phyloP scores from a whole-genome alignment of 495 filamentous ascomycete genomes.

The Cercophora scortea region DNA sequence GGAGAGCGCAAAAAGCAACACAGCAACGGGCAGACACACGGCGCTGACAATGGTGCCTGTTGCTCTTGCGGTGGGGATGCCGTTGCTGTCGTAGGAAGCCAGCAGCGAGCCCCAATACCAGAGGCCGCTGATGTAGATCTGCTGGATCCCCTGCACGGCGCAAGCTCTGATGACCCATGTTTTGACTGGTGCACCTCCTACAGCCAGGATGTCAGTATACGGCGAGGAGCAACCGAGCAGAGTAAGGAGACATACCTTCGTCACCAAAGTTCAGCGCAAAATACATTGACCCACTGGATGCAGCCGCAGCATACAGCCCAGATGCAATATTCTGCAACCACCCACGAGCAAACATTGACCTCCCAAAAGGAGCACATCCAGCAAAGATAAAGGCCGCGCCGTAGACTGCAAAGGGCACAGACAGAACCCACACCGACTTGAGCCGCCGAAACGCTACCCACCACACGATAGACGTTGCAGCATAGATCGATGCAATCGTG shows the following conservation, averaged over 20 bases:
- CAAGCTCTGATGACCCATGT: constrained; percentile 57
- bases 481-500: constrained; percentile 52
- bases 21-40: constrained; percentile 42
- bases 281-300: constrained; percentile 52
- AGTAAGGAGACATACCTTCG: constrained; percentile 27
- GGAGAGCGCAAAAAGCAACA: constrained; percentile 42
- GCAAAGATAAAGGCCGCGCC: constrained; percentile 53
- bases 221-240: background rate
- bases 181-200: constrained; percentile 45
- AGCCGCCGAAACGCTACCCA: constrained; percentile 19
- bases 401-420: constrained; percentile 47
- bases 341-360: constrained; percentile 11
- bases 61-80: constrained; percentile 9
- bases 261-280: constrained; percentile 64
- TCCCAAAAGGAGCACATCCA: constrained; percentile 49
- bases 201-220: background rate
- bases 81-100: constrained; percentile 10
- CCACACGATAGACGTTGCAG: constrained; percentile 49
- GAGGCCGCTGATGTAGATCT: constrained; percentile 51
- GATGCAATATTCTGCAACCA: constrained; percentile 46
- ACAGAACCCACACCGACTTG: constrained; percentile 36
- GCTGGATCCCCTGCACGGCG: constrained; percentile 55
- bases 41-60: constrained; percentile 28
- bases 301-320: constrained; percentile 50
- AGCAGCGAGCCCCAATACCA: constrained; percentile 55